A percentile compares a stretch with the other conserved stretches of the same genome.
Evolutionary conservation across 1,284 basidiomycete species (phyloP).

Genomic region (Ganoderma lucidum): DNA sequence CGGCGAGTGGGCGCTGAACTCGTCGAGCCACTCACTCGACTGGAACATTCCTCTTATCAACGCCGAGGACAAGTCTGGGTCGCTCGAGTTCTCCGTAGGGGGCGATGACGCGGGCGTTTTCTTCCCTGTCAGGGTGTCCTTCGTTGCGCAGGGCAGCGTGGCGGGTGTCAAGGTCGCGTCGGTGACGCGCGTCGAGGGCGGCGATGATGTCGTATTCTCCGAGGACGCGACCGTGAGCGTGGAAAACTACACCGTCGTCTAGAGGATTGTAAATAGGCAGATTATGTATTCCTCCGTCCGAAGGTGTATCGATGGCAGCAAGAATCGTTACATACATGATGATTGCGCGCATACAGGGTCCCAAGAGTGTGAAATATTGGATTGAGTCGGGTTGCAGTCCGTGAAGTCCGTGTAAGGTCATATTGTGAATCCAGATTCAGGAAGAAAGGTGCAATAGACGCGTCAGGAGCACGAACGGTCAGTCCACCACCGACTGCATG

Average conservation of each 20-base stretch:
- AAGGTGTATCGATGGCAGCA: slow-evolving; percentile 31
- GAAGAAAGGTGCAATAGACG: neutral
- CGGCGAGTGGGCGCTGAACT: slow-evolving; percentile 85
- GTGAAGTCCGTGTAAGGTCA: slow-evolving; percentile 15
- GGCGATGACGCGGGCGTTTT: slow-evolving; percentile 87
- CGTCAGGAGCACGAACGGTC: neutral
- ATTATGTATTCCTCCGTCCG: slow-evolving; percentile 26
- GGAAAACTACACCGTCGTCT: slow-evolving; percentile 69
- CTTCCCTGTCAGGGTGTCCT: slow-evolving; percentile 92
- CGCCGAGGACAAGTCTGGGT: slow-evolving; percentile 71
- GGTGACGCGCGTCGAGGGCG: slow-evolving; percentile 66
- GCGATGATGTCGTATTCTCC: slow-evolving; percentile 73
- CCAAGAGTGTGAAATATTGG: slow-evolving; percentile 11
- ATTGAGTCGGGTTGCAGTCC: slow-evolving; percentile 14
- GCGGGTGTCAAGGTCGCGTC: slow-evolving; percentile 72
- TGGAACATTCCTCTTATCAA: slow-evolving; percentile 82
- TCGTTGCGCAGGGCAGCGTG: slow-evolving; percentile 82
- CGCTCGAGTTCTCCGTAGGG: slow-evolving; percentile 87
- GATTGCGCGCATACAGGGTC: slow-evolving; percentile 25
- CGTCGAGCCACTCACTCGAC: slow-evolving; percentile 79
- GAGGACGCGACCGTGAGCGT: slow-evolving; percentile 78
- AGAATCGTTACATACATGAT: slow-evolving; percentile 8
- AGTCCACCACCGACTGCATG: neutral
- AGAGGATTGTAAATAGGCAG: slow-evolving; percentile 26
- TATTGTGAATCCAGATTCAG: neutral